Evolutionary conservation across 140 eudicot genomes (phyloP), one percentile per base, ranked within the genome.

Genomic region (Erigeron philadelphicus): DNA sequence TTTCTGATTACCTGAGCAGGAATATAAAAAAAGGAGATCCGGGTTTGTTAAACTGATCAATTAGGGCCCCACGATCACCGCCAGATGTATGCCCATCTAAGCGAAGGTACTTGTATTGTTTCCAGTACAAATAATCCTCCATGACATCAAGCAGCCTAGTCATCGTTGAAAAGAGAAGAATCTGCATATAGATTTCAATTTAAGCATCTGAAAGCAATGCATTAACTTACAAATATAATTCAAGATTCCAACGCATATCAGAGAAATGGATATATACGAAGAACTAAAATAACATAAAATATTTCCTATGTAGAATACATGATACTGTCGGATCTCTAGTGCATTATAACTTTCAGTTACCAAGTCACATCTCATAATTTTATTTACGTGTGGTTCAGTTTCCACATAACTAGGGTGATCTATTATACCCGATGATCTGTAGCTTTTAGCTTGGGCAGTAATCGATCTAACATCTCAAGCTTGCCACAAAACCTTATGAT

Each of bases 81-180:
- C 99, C 99, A 13, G 86, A 85, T 66, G 99, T 94, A 75, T 94
- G 99, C 17, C 99, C 99, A 79, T 94, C 99, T 66, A 94, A 81
- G 44, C 99, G 90, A 42, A 94, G 96, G 78, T 94, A 94, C 77
- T 67, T 88, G 73, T 94, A 94, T 76, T 94, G 92, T 75, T 94
- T 94, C 90, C 87, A 87, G 79, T 65, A 81, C 67, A 94, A 86
- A 79, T 94, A 94, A 71, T 94, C 99, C 87, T 94, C 99, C 99
- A 94, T 90, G 19, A 94, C 95, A 87, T 94, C 99, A 80, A 94
- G 99, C 55, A 94, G 86, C 81, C 99, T 87, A 52, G 99, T 94
- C 99, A 94, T 94, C 61, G 99, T 94, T 66, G 97, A 94, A 76
- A 94, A 94, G 23, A 94, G 87, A 75, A 94, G 97, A 79, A 94